Base-by-base conservation (phyloP, 768 basidiomycete genomes). In the Clavaria fumosa region DNA sequence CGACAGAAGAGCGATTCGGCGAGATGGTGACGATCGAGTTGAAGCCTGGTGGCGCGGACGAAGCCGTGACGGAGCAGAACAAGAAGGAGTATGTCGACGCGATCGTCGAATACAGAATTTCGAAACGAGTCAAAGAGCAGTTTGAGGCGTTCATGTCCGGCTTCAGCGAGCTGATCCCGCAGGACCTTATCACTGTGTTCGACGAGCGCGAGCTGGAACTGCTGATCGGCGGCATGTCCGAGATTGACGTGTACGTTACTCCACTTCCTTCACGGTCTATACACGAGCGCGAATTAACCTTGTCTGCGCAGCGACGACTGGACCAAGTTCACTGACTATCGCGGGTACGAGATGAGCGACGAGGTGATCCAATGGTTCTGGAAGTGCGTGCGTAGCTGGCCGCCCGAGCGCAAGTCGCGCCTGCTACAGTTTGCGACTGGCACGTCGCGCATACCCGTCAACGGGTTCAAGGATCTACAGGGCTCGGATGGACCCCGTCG, bases 321-420 rank as follows among this genome's bases (percentile, higher is more conserved):
- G 95, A 86, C 80, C 53, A 96, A 97, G 63, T 95, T 91, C 61
- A 99, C 95, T 24, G 95, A 97, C 56, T 97, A 97, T 61, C 80
- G 93, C 46, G 93, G 89, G 11, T 93, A 91, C 53, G 85, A 90
- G 60, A 76, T 86, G 60, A 83, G 80, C 50, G 89, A 93, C 53
- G 88, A 93, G 51, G 85, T 91, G 34, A 91, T 99, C 40, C 89
- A 96, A 53, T 99, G 95, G 95, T 99, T 99, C 79, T 99, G 95
- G 95, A 89, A 96, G 63, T 90, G 88, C 50, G 86, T 99, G 31
- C 81, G 86, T 47, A 76, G 80, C 49, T 99, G 95, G 95, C 93
- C 95, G 7, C 78, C 93, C 1, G 95, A 99, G 64, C 80, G 91
- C 59, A 99, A 99, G 64, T 90, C 86, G 10, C 84, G 93, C 22